Evolutionary conservation across 805 yeast genomes (phyloP), one percentile per base, ranked within the genome.

Genomic region (Metschnikowia reukaufii): DNA sequence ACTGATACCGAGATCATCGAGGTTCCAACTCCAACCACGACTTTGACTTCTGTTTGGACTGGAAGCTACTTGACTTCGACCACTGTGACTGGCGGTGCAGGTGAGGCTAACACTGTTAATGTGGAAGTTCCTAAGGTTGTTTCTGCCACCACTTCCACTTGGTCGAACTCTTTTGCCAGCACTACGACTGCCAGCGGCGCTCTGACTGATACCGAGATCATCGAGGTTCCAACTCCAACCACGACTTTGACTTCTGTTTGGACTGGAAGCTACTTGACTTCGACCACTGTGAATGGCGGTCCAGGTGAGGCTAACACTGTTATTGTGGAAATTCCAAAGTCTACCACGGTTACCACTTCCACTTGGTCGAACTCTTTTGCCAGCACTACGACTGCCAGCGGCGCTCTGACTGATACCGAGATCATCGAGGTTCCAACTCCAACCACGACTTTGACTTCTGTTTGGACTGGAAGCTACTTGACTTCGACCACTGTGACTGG

Each of bases 1-100:
- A 61, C 64, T n/a, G 59, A 50, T 10, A 59, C 65, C 4, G 60
- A 59, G 12, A 48, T 45, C 4, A 50, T 58, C 6, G 48, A 44
- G 15, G 35, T 47, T 9, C 53, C 53, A 12, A 45, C 39, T 2
- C 45, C 44, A 12, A 39, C 42, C 18, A 16, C 16, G 19, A 51
- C 50, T 5, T 23, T 38, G 18, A 45, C 49, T 19, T 25, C 46
- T 4, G 34, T 41, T 13, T 50, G 54, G 54, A 47, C 49, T 9
- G 51, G 51, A 0, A 27, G 34, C 3, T 23, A 9, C 20, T 19
- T 32, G 3, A 25, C 44, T 6, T 13, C 46, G 4, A 31, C 44
- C 6, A 50, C 51, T 2, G 45, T 45, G 31, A 23, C 44, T 21
- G 55, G 51, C 31, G 33, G 44, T 19, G 17, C 39, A 8, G 47